Conservation (phyloP, 2,329 filamentous ascomycete genomes). For the Fusarium chuoi region DNA sequence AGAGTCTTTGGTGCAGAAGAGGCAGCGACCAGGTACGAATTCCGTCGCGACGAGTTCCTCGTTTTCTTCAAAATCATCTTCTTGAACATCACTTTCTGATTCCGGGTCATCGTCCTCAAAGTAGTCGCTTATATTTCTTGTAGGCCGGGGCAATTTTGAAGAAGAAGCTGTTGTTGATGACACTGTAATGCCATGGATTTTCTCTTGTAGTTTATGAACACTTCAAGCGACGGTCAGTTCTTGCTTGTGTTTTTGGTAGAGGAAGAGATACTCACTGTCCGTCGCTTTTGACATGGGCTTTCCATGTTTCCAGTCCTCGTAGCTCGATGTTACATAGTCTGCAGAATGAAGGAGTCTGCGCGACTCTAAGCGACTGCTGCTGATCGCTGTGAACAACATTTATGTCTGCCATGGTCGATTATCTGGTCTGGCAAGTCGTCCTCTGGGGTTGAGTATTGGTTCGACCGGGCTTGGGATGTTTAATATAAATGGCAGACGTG, state of each 20-base stretch:
- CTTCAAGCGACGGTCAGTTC: neutral
- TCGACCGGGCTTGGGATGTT: neutral
- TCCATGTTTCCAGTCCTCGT: neutral
- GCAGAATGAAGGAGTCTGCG: neutral
- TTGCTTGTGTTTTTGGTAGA: accelerated
- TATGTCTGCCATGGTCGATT: neutral
- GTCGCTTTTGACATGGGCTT: neutral
- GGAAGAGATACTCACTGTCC: neutral
- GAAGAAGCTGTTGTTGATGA: neutral
- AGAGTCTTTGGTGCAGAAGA: neutral
- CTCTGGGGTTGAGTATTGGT: neutral
- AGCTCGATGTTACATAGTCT: neutral
- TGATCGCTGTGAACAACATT: neutral
- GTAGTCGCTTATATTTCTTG: accelerated
- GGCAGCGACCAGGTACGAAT: neutral
- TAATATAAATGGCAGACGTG: neutral
- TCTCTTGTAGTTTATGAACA: neutral
- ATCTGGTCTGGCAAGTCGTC: neutral
- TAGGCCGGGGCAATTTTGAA: accelerated
- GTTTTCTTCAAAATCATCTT: neutral
- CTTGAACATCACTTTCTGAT: neutral
- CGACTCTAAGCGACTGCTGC: accelerated
- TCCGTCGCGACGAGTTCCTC: neutral
- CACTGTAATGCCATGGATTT: neutral
- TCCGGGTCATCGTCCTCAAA: neutral